Base-by-base conservation (phyloP, 306 rosid species). In the Castanopsis chinensis region DNA sequence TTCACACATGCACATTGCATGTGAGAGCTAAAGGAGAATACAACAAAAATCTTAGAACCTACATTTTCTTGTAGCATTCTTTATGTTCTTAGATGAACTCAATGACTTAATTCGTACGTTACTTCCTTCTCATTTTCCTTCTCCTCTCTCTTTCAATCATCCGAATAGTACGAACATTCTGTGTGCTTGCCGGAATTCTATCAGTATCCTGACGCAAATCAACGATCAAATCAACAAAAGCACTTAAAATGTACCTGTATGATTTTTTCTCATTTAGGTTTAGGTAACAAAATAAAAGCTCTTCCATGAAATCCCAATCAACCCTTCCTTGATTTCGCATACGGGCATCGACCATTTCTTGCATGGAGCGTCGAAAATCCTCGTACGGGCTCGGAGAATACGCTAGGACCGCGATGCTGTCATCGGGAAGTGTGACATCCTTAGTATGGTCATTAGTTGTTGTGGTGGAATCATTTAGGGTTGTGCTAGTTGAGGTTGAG, bases 221-320 rank as follows among this genome's bases (percentile, higher is more conserved):
- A 13, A 79, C 71, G 23, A 90, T 71, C 83, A 92, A 76, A 55
- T 94, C 98, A 0, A 84, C 91, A 67, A 91, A 94, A 14, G 97
- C 97, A 65, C 88, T 81, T 0, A 94, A 81, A 41, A 94, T 86
- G 76, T 84, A 91, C 80, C 80, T 88, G 77, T 86, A 80, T 2
- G 87, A 86, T 33, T 85, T 90, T 71, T 92, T 92, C 21, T 94
- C 89, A 64, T 94, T 94, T 6, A 91, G 35, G 54, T 86, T 92
- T 0, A 94, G 76, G 64, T 88, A 86, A 64, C 83, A 79, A 65
- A 90, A 87, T 79, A 94, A 75, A 72, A 94, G 88, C 79, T 94
- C 95, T 37, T 88, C 90, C 97, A 92, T 83, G 86, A 92, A 94
- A 52, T 85, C 88, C 97, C 98, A 94, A 68, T 94, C 97, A 5